Evolutionary conservation across 306 rosid genomes (phyloP), one percentile per base, ranked within the genome.

Genomic region (Clitoria ternatea): DNA sequence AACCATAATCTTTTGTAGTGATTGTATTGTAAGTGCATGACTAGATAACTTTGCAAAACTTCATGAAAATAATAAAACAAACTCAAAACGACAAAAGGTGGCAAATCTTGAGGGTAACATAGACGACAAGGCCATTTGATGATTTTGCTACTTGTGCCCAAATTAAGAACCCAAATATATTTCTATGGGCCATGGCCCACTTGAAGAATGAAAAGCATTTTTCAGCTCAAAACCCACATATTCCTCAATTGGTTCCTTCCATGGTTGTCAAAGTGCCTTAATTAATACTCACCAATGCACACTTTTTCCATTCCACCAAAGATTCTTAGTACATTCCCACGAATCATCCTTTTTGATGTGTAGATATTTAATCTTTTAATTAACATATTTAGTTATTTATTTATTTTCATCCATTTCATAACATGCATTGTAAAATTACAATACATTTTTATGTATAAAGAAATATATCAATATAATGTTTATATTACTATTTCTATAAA

Each of bases 261-360:
- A 35, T 15, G 15, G 22, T 10, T 12, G 23, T 24, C 47, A 22
- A 40, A 30, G 74, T 45, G 29, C 30, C 69, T 69, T 19, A 53
- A 36, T 36, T 61, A 35, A 22, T 37, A 22, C 50, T 42, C 49
- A 74, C 23, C 13, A 44, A 59, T 3, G 60, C 56, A 30, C 79
- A 60, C 70, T 32, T 69, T 79, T 77, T 77, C 61, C 29, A 33
- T 73, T 68, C 37, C 49, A 30, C 36, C 2, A 44, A 0, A 47
- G 73, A 83, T 59, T 76, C 82, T 62, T 3, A 35, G 74, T 59
- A 85, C 89, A 84, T 84, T 77, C 83, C 69, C 1, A 18, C 32
- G 89, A 81, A 86, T 84, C 81, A 79, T 81, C 47, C 89, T 81
- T n/a, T n/a, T n/a, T n/a, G n/a, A n/a, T n/a, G n/a, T n/a, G n/a